Evolutionary conservation across 768 basidiomycete genomes (phyloP), one percentile per base, ranked within the genome.

Genomic region (Leucosporidium creatinivorum): DNA sequence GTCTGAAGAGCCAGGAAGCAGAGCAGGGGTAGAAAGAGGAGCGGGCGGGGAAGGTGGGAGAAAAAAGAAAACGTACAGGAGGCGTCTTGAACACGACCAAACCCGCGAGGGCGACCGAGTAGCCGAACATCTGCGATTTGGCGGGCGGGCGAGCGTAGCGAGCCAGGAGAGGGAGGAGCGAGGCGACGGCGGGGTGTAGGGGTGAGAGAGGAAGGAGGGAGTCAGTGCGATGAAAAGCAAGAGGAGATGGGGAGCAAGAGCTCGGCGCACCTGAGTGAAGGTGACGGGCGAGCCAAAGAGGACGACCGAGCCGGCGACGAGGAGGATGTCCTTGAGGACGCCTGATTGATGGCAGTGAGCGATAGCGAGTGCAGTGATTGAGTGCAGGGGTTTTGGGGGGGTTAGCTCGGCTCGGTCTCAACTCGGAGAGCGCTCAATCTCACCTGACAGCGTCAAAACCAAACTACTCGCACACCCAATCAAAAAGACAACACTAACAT

Each of bases 401-500:
- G n/a, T n/a, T n/a, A n/a, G n/a, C n/a, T n/a, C n/a, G n/a, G n/a
- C n/a, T n/a, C n/a, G n/a, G n/a, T n/a, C n/a, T n/a, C n/a, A n/a
- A n/a, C n/a, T n/a, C n/a, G n/a, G n/a, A n/a, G n/a, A n/a, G n/a
- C n/a, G n/a, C n/a, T n/a, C n/a, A n/a, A n/a, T n/a, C n/a, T 28
- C 28, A 59, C 67, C 60, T 3, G 93, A 93, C 4, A 98, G 83
- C 3, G 93, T 97, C 70, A 97, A 81, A 21, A 96, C 85, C 66
- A 97, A 81, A 2, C 92, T 91, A 58, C 75, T 76, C 1, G 77
- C 75, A 33, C 76, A 77, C 21, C 78, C 75, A 60, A 96, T 91
- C 74, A 97, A 82, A 81, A 93, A 97, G 23, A 97, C 93, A 12
- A 93, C 93, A 1, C 93, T 90, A 50, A 96, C 83, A 76, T 97